Conservation (phyloP, 1,139 yeast species). For the Geotrichum carabidarum region DNA sequence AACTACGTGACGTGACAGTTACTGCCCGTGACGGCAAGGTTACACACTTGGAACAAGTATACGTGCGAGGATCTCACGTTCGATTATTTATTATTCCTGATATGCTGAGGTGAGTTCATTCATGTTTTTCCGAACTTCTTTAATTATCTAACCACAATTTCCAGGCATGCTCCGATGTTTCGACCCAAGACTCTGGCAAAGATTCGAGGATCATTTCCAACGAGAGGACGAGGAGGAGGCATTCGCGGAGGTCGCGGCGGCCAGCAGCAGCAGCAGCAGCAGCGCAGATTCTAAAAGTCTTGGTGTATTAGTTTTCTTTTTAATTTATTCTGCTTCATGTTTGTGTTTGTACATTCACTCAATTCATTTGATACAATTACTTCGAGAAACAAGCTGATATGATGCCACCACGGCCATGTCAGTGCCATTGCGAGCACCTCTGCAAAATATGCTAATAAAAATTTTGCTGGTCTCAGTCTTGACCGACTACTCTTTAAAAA, state of each 20-base stretch:
- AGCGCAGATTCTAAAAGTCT: slow-evolving; percentile 16
- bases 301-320: background rate
- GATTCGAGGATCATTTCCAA: slow-evolving; percentile 25
- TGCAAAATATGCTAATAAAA: too few species aligned
- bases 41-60: slow-evolving; percentile 76
- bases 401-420: too few species aligned
- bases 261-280: slow-evolving; percentile 14
- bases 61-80: slow-evolving; percentile 86
- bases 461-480: too few species aligned
- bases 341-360: slow-evolving; percentile 3
- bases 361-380: background rate
- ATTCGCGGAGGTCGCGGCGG: slow-evolving; percentile 26
- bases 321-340: slow-evolving; percentile 14
- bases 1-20: slow-evolving; percentile 73
- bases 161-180: slow-evolving; percentile 77
- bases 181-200: slow-evolving; percentile 40
- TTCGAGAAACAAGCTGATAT: too few species aligned
- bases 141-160: background rate
- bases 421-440: too few species aligned
- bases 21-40: slow-evolving; percentile 74
- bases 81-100: slow-evolving; percentile 85
- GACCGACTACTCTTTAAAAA: too few species aligned
- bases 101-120: slow-evolving; percentile 45
- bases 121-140: background rate
- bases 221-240: slow-evolving; percentile 26